phyloP scores from a whole-genome alignment of 768 basidiomycete species.

The Asterophora parasitica region DNA sequence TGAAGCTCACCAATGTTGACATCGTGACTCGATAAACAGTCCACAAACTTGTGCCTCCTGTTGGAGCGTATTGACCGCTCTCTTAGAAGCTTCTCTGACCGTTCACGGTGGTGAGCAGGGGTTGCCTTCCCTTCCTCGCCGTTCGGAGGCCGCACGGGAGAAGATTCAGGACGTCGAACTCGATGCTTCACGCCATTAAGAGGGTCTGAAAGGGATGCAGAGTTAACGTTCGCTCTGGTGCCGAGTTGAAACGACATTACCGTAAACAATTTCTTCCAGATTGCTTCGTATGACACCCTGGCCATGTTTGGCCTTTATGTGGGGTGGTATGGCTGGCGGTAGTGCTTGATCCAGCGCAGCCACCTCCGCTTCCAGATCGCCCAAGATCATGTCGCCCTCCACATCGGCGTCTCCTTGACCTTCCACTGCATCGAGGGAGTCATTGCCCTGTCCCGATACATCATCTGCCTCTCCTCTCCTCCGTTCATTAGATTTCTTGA shows the following conservation, averaged over 20 bases:
- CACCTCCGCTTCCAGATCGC: constrained; percentile 64
- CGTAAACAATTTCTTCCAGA: constrained; percentile 70
- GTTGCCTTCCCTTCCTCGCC: constrained; percentile 17
- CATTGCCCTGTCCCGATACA: constrained; percentile 9
- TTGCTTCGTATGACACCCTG: constrained; percentile 57
- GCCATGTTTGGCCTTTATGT: constrained; percentile 39
- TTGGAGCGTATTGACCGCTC: constrained; percentile 77
- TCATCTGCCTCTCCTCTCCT: constrained; percentile 17
- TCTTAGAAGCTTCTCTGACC: constrained; percentile 58
- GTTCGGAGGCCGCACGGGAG: constrained; percentile 22
- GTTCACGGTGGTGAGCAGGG: constrained; percentile 33
- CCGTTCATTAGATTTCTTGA: constrained; percentile 36
- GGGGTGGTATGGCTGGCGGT: constrained; percentile 21
- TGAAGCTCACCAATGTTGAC: constrained; percentile 65
- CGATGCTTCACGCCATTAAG: constrained; percentile 49
- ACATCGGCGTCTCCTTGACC: constrained; percentile 53
- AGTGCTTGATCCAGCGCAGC: constrained; percentile 21
- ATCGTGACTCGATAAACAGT: constrained; percentile 70
- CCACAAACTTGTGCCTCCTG: constrained; percentile 75
- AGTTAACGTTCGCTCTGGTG: constrained; percentile 7
- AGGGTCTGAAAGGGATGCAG: constrained; percentile 46
- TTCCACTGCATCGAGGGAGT: constrained; percentile 23
- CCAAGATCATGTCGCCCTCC: constrained; percentile 73
- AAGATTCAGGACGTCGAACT: constrained; percentile 31
- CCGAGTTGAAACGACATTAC: constrained; percentile 36